Evolutionary conservation across 2,329 filamentous ascomycete species (phyloP).

Genomic region (Amauroascus niger): DNA sequence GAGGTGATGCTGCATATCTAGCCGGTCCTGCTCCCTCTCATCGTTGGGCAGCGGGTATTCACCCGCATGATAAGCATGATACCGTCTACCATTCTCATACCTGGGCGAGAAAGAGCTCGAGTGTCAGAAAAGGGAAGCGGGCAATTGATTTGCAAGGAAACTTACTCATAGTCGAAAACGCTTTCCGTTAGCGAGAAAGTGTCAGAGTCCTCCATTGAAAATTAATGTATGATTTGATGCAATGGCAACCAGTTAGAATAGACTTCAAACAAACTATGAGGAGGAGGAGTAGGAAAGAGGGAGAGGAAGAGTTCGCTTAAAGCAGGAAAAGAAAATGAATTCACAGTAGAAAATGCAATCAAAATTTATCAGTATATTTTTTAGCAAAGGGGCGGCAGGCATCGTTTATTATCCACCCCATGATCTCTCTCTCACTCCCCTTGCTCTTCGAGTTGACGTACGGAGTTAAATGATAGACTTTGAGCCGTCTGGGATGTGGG

Average conservation of each 20-base stretch:
- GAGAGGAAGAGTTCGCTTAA: background rate
- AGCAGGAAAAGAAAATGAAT: background rate
- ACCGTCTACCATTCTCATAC: constrained; percentile 37
- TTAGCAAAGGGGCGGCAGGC: background rate
- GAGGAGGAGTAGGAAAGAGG: too few relatives aligned
- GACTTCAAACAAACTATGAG: too few relatives aligned
- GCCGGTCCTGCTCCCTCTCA: constrained; percentile 37
- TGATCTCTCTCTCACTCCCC: too few relatives aligned
- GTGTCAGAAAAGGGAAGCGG: background rate
- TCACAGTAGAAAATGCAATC: background rate
- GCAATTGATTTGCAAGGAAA: background rate
- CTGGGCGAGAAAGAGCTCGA: constrained; percentile 21
- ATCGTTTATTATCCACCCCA: constrained; percentile 1
- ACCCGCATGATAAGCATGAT: constrained; percentile 37
- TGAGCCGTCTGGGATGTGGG: constrained; percentile 4
- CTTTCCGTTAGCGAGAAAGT: constrained; percentile 12
- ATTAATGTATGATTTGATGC: background rate
- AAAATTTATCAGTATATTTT: background rate
- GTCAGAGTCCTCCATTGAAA: constrained; percentile 5
- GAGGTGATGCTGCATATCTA: constrained; percentile 34
- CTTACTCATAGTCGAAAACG: constrained; percentile 14
- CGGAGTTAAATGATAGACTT: background rate
- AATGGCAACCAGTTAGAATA: background rate
- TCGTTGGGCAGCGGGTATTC: constrained; percentile 38
- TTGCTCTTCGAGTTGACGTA: background rate